phyloP scores from a whole-genome alignment of 2,329 filamentous ascomycete species.

The Pseudogymnoascus destructans region DNA sequence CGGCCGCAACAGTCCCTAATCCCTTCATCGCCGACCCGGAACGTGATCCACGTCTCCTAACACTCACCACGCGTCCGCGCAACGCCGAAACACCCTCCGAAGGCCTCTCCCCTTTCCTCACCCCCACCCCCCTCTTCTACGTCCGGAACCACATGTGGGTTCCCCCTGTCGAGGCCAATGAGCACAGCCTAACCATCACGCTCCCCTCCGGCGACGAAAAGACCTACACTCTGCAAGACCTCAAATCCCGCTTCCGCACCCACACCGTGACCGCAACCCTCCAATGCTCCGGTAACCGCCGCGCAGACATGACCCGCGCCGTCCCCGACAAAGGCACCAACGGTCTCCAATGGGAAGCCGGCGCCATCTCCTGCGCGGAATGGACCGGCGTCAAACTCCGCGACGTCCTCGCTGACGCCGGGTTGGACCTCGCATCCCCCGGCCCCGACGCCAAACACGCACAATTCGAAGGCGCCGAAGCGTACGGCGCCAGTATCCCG shows the following conservation, averaged over 20 bases:
- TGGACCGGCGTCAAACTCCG: constrained; percentile 44
- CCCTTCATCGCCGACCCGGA: constrained; percentile 43
- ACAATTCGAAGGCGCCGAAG: constrained; percentile 16
- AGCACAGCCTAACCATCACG: constrained; percentile 40
- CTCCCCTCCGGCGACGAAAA: constrained; percentile 40
- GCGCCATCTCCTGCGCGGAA: constrained; percentile 46
- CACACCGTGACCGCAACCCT: constrained; percentile 41
- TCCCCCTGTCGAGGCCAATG: constrained; percentile 31
- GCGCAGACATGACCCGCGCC: constrained; percentile 41
- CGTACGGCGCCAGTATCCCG: constrained; percentile 34
- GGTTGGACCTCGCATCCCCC: constrained; percentile 28
- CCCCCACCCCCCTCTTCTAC: constrained; percentile 43
- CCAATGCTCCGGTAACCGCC: constrained; percentile 48
- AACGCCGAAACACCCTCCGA: constrained; percentile 47
- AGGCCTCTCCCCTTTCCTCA: constrained; percentile 39
- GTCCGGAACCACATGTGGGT: constrained; percentile 54
- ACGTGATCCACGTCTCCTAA: constrained; percentile 38
- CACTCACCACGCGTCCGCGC: constrained; percentile 41
- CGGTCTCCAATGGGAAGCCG: constrained; percentile 45
- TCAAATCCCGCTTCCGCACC: constrained; percentile 38
- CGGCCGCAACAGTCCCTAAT: constrained; percentile 43
- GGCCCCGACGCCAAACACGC: constrained; percentile 15
- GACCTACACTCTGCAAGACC: constrained; percentile 40
- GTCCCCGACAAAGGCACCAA: constrained; percentile 35
- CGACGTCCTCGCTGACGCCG: constrained; percentile 44